Evolutionary conservation across 305 asterid species (phyloP).

Genomic region (Solanum hybrid): DNA sequence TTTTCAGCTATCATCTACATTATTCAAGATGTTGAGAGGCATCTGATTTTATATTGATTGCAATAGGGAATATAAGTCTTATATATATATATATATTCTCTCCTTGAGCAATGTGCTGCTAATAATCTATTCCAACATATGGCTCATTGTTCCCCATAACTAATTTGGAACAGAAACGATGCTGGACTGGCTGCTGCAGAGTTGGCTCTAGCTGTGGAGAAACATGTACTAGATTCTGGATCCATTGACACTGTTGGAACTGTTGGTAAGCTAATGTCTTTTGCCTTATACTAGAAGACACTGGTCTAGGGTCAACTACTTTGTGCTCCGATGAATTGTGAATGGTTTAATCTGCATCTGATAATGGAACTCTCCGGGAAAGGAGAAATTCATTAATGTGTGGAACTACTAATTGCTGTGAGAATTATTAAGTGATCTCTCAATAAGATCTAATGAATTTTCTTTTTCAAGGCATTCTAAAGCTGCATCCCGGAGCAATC

Average conservation of each 20-base stretch:
- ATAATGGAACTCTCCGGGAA: background rate
- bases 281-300: background rate
- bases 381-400: background rate
- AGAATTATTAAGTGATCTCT: background rate
- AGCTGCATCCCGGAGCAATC: conserved; percentile 95
- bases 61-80: background rate
- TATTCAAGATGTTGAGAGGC: background rate
- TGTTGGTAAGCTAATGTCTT: conserved; percentile 45
- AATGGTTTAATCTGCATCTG: background rate
- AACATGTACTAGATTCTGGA: conserved; percentile 81
- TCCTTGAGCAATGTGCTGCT: background rate
- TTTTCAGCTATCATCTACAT: background rate
- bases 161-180: conserved; percentile 58
- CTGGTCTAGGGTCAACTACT: background rate
- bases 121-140: background rate
- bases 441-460: background rate
- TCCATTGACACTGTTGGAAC: conserved; percentile 94
- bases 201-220: conserved; percentile 81
- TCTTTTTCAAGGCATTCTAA: conserved; percentile 53
- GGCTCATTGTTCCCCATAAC: background rate
- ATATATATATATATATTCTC: background rate
- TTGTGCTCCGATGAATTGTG: background rate
- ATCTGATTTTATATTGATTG: background rate
- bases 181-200: conserved; percentile 98
- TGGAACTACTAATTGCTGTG: background rate